Conservation (phyloP, 2,329 filamentous ascomycete genomes). For the Phyllosticta capitalensis region DNA sequence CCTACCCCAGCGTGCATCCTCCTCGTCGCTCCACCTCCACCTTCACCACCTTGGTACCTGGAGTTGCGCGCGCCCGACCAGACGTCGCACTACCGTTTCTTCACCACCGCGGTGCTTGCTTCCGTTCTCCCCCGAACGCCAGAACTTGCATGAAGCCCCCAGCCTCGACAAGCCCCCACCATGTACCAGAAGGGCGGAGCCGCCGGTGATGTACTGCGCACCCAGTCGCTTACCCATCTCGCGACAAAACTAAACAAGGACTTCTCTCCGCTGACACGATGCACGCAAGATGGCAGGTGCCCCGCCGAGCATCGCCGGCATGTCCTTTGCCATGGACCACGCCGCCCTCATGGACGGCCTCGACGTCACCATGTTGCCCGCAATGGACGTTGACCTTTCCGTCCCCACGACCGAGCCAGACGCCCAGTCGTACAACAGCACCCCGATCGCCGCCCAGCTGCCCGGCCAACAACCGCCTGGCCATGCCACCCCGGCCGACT, state of each 20-base stretch:
- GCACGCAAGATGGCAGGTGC: conserved; percentile 7
- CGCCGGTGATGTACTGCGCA: conserved; percentile 8
- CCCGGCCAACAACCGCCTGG: conserved; percentile 14
- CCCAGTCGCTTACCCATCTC: not conserved
- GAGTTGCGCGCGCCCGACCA: not conserved
- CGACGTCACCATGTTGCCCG: conserved; percentile 35
- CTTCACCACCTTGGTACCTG: too few relatives aligned
- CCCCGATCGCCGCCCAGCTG: conserved; percentile 20
- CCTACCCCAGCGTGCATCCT: not conserved
- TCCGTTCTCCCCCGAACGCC: not conserved
- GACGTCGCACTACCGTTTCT: not conserved
- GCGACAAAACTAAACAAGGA: conserved; percentile 6
- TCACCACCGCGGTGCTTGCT: not conserved
- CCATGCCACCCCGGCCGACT: conserved; percentile 16
- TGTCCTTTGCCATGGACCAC: conserved; percentile 20
- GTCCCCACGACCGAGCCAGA: conserved; percentile 20
- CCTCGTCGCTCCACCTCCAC: not conserved
- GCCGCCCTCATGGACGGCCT: conserved; percentile 31
- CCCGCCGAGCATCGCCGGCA: conserved; percentile 19
- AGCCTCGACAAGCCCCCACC: conserved; percentile 13
- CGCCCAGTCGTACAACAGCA: conserved; percentile 17
- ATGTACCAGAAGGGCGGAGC: conserved; percentile 26
- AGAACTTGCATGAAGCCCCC: conserved; percentile 12
- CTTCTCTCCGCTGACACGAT: conserved; percentile 11
- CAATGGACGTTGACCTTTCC: conserved; percentile 38